These are phyloP conservation scores for Exophiala dermatitidis DNA, from an alignment of 2,329 filamentous ascomycete genomes.

Conservation along the genomic window DNA sequence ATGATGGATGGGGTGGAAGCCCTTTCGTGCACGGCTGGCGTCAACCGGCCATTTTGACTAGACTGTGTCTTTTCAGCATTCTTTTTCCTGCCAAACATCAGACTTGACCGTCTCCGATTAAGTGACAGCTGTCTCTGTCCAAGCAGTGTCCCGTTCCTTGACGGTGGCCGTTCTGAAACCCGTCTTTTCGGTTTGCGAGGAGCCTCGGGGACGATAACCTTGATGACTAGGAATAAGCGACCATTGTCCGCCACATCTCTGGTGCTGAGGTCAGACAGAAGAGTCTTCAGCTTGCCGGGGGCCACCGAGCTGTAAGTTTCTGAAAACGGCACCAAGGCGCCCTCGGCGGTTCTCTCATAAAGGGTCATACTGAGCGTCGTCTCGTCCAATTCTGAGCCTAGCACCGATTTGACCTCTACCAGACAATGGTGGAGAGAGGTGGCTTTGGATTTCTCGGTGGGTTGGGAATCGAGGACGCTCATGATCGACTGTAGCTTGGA, in stretches of 20 bases:
- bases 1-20: constrained; percentile 16
- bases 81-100: constrained; percentile 34
- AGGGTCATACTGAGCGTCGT: constrained; percentile 72
- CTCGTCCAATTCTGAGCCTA: constrained; percentile 66
- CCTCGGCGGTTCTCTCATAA: constrained; percentile 61
- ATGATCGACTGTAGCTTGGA: constrained; percentile 90
- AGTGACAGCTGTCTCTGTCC: constrained; percentile 22
- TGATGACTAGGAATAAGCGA: constrained; percentile 74
- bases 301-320: constrained; percentile 68
- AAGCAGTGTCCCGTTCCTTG: constrained; percentile 25
- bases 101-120: constrained; percentile 37
- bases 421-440: constrained; percentile 57
- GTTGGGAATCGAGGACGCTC: constrained; percentile 83
- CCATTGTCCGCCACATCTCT: constrained; percentile 60
- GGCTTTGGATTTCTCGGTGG: constrained; percentile 59
- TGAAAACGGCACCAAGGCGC: constrained; percentile 61
- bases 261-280: constrained; percentile 79
- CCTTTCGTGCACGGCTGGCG: constrained; percentile 13
- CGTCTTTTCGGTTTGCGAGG: constrained; percentile 27
- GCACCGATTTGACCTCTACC: constrained; percentile 75
- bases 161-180: constrained; percentile 17
- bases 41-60: constrained; percentile 29
- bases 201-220: constrained; percentile 58
- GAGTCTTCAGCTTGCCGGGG: constrained; percentile 65
- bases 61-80: constrained; percentile 25